Evolutionary conservation across 148 eudicot genomes (phyloP), one percentile per base, ranked within the genome.

Genomic region (Rheum nobile): DNA sequence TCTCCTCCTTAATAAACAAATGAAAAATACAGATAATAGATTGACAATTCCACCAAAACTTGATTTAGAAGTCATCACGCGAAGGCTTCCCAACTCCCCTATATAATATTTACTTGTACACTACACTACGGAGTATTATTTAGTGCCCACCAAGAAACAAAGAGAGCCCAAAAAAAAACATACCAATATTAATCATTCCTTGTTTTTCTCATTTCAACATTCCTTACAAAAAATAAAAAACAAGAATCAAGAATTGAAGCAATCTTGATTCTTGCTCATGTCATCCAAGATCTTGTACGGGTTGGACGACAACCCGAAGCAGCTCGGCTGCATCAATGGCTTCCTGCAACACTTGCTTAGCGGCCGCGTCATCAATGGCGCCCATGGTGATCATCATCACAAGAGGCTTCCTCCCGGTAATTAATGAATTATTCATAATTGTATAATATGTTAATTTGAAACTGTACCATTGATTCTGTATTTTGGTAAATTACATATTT

Each of bases 311-410:
- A 93, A 88, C 43, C 71, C 75, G 76, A 91, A 89, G 81, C 92
- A 89, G 74, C 73, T 85, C 34, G 98, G 98, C 19, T 93, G 98
- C 85, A 91, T 93, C 88, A 88, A 82, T 79, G 95, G 97, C 32
- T 63, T 93, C 54, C 84, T 93, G 44, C 97, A 76, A 69, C 83
- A 85, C 76, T 83, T 84, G 70, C 79, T 80, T 32, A 32, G 77
- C 21, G 80, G 83, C 41, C 85, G 86, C 6, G 78, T 86, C 16
- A 55, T 72, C 46, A 76, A 73, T 71, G 72, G n/a, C n/a, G n/a
- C 76, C 77, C 74, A 80, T 47, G 72, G 5, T 28, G 32, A 26
- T 12, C 67, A 57, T 28, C 61, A 21, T 22, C 67, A 79, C 37
- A 84, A 85, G 82, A 86, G 77, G 81, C 84, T 82, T 41, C 85